A percentile compares a stretch with the other conserved stretches of the same genome.
phyloP scores from a whole-genome alignment of 108 stramenopile genomes.

The Nitzschia sp. region DNA sequence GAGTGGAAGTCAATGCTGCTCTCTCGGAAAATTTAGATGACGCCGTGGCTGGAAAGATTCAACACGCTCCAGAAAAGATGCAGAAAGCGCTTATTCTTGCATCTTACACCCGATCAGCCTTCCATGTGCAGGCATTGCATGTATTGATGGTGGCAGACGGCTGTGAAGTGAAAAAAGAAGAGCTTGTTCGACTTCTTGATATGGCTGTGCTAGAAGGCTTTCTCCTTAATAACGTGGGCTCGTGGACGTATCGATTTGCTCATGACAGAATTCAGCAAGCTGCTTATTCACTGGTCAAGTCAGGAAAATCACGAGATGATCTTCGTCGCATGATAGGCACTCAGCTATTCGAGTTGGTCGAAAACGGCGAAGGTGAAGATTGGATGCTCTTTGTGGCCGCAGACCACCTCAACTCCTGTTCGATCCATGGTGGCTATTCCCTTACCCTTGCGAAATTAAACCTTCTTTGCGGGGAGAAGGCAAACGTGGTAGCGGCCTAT shows the following conservation, averaged over 20 bases:
- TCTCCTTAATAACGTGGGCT: constrained; percentile 20
- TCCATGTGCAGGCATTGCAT: constrained; percentile 37
- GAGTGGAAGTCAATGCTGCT: constrained; percentile 9
- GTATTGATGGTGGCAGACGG: constrained; percentile 19
- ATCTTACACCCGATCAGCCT: constrained; percentile 44
- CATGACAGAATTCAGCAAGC: constrained; percentile 61
- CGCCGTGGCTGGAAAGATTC: constrained; percentile 45
- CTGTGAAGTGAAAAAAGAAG: constrained; percentile 18
- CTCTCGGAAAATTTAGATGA: constrained; percentile 28
- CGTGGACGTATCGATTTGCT: constrained; percentile 36
- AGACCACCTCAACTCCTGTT: constrained; percentile 30
- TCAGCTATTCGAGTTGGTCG: constrained; percentile 29
- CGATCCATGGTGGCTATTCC: background rate
- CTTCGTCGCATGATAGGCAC: constrained; percentile 47
- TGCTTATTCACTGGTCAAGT: constrained; percentile 43
- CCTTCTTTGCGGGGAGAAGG: constrained; percentile 30
- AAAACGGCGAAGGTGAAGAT: constrained; percentile 5
- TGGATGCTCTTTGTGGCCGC: constrained; percentile 41
- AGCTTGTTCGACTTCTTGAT: constrained; percentile 27
- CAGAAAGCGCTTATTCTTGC: constrained; percentile 44
- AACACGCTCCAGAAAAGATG: constrained; percentile 32
- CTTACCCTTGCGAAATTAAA: constrained; percentile 25
- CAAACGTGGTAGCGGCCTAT: constrained; percentile 18
- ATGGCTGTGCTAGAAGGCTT: constrained; percentile 29
- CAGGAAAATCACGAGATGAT: constrained; percentile 24